Evolutionary conservation across 352 stramenopile species (phyloP), one percentile per base, ranked within the genome.

Genomic region (Pythium apleroticum): DNA sequence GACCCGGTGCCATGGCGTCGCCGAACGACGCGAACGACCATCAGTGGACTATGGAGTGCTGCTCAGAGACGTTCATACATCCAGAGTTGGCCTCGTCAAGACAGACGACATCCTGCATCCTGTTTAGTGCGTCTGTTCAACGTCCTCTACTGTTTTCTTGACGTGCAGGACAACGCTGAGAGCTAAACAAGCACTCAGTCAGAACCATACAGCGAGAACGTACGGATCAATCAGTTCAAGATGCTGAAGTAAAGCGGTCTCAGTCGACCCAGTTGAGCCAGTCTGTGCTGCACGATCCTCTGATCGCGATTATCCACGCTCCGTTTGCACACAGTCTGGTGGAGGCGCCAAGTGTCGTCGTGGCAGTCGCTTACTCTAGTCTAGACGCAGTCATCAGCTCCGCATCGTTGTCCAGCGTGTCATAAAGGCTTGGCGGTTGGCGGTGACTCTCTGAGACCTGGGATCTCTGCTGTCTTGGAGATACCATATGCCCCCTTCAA

Each of bases 361-460:
- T 17, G 12, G 35, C 35, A 41, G 12, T 41, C 35, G 11, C 15
- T 41, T 41, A 41, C 35, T 41, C 35, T 10, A 41, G 35, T 41
- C 35, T 10, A 41, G 35, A 41, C 35, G 35, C 35, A 41, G 35
- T 41, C 35, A 41, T 41, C 35, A 17, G 11, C 15, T 41, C 1
- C 11, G 7, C 35, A 41, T 41, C 10, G 5, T 17, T 12, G 35
- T 41, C 35, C 35, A 12, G 35, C 15, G 17, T 41, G 11, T 17
- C 35, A 12, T 19, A 41, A 25, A 50, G 20, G 43, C 12, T 15
- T 27, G 19, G 15, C 22, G 19, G 28, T 15, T 50, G 43, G 43
- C 43, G 20, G 43, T 50, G 43, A 27, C n/a, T 19, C 9, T 19
- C 43, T 50, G 43, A 50, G 43, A 50, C 43, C 43, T 50, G 43